phyloP scores from a whole-genome alignment of 2,329 filamentous ascomycete genomes.

The Truncatella angustata region DNA sequence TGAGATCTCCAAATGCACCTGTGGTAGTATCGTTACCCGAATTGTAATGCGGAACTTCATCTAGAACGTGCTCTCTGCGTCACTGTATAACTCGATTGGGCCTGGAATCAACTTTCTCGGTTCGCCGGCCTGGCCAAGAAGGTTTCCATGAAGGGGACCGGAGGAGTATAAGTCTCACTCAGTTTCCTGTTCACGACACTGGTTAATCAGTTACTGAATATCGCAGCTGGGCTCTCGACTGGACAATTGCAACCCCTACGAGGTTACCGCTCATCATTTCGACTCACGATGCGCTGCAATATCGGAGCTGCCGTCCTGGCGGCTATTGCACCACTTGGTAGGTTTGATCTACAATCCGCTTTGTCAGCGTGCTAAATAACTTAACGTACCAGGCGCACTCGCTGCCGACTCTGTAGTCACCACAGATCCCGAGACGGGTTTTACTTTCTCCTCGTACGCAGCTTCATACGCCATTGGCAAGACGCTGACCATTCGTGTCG shows the following conservation, averaged over 20 bases:
- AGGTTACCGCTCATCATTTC: neutral
- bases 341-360: neutral
- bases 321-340: neutral
- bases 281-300: neutral
- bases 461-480: slow-evolving; percentile 24
- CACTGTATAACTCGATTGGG: neutral
- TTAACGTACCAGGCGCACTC: neutral
- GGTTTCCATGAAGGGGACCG: no score
- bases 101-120: no score
- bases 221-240: no score
- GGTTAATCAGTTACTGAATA: no score
- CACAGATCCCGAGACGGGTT: slow-evolving; percentile 26
- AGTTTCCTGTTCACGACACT: no score
- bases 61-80: neutral
- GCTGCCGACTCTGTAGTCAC: slow-evolving; percentile 24
- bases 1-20: neutral
- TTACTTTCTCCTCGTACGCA: slow-evolving; percentile 26
- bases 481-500: slow-evolving; percentile 31
- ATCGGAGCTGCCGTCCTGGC: neutral
- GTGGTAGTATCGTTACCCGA: neutral
- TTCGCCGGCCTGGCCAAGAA: no score
- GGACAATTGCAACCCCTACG: neutral
- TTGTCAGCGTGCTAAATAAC: neutral
- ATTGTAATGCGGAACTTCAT: neutral
- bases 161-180: no score